Conservation (phyloP, 805 yeast genomes). For the Metschnikowia reukaufii region DNA sequence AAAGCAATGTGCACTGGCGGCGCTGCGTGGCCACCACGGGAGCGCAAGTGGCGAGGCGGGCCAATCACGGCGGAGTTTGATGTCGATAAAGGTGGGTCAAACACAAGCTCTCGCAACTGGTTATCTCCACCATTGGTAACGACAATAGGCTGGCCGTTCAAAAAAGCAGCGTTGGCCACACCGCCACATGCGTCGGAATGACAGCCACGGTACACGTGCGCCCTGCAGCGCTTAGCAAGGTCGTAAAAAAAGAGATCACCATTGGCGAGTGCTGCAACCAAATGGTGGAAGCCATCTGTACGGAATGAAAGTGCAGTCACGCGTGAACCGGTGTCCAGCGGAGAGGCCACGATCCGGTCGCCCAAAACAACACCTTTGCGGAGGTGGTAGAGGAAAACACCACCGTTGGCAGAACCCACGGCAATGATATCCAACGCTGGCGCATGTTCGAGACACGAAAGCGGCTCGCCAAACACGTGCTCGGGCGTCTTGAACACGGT, state of each 20-base stretch:
- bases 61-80: slow-evolving; percentile 64
- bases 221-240: slow-evolving; percentile 65
- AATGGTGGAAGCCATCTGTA: slow-evolving; percentile 84
- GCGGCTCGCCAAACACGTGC: slow-evolving; percentile 48
- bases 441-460: slow-evolving; percentile 74
- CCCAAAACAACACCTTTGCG: slow-evolving; percentile 57
- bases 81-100: slow-evolving; percentile 83
- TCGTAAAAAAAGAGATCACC: slow-evolving; percentile 91
- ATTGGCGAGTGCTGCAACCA: slow-evolving; percentile 71
- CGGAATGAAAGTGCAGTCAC: slow-evolving; percentile 76
- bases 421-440: slow-evolving; percentile 88
- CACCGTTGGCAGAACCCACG: slow-evolving; percentile 70
- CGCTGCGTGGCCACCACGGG: slow-evolving; percentile 96
- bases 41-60: slow-evolving; percentile 88
- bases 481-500: slow-evolving; percentile 53
- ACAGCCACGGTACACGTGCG: slow-evolving; percentile 70
- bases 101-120: slow-evolving; percentile 82
- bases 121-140: slow-evolving; percentile 93
- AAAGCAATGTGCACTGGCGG: slow-evolving; percentile 79
- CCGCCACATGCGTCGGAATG: slow-evolving; percentile 79
- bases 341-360: slow-evolving; percentile 48
- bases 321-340: slow-evolving; percentile 38
- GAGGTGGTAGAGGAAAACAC: slow-evolving; percentile 63
- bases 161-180: slow-evolving; percentile 66
- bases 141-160: slow-evolving; percentile 89